phyloP scores from a whole-genome alignment of 1,284 basidiomycete species.

The Tylopilus orsonianus region DNA sequence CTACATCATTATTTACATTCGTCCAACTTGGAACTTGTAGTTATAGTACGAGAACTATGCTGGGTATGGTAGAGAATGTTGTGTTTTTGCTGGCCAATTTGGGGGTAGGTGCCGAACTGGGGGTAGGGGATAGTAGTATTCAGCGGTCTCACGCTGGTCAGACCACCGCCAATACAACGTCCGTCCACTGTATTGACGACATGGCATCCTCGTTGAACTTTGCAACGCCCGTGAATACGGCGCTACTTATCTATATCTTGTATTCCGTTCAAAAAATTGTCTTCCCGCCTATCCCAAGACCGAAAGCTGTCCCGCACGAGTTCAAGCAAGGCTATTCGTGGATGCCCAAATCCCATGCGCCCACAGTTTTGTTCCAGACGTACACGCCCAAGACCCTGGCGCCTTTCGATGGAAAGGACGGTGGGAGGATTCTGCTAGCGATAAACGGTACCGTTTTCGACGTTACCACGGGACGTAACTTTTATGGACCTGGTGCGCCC shows the following conservation, averaged over 20 bases:
- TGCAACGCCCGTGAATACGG: conserved; percentile 71
- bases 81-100: no score
- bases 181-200: not conserved
- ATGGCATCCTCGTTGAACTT: conserved; percentile 44
- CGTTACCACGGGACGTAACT: conserved; percentile 83
- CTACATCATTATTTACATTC: no score
- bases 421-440: conserved; percentile 77
- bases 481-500: conserved; percentile 86
- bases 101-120: no score
- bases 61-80: no score
- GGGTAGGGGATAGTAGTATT: no score
- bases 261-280: conserved; percentile 75
- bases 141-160: conserved; percentile 7
- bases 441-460: conserved; percentile 91
- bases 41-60: no score
- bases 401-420: conserved; percentile 67
- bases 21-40: no score
- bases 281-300: conserved; percentile 57
- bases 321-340: conserved; percentile 83
- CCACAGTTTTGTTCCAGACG: conserved; percentile 70
- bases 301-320: conserved; percentile 56
- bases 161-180: not conserved
- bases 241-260: conserved; percentile 73
- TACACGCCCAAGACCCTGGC: conserved; percentile 76
- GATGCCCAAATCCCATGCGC: conserved; percentile 79